Evolutionary conservation across 1,139 yeast genomes (phyloP).

Genomic region (Saccharomycopsis hybrid): DNA sequence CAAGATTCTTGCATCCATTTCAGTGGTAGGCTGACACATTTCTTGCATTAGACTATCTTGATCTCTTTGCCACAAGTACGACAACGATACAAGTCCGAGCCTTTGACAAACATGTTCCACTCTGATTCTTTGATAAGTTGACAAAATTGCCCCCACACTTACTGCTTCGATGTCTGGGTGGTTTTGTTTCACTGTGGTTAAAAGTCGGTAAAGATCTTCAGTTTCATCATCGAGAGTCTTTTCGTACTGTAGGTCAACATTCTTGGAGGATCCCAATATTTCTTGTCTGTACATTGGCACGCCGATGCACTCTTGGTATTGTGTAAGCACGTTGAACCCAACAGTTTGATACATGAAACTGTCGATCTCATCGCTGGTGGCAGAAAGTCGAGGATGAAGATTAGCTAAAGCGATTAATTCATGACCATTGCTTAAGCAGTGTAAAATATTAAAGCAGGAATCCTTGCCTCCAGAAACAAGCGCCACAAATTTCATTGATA

Average conservation of each 20-base stretch:
- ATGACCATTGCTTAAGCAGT: conserved; percentile 78
- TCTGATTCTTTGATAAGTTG: conserved; percentile 87
- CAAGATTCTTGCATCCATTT: conserved; percentile 67
- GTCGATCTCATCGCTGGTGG: conserved; percentile 47
- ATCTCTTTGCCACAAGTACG: conserved; percentile 85
- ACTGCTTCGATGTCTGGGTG: conserved; percentile 82
- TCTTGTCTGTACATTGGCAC: conserved; percentile 74
- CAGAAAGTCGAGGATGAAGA: conserved; percentile 51
- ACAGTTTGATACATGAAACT: conserved; percentile 98
- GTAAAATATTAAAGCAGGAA: conserved; percentile 82
- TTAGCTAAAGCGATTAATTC: conserved; percentile 81
- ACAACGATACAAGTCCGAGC: conserved; percentile 58
- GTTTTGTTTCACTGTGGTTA: conserved; percentile 37
- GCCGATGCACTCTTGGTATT: conserved; percentile 63
- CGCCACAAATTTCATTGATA: conserved; percentile 79
- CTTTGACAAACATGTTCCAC: conserved; percentile 86
- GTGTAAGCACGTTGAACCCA: conserved; percentile 75
- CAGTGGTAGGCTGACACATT: conserved; percentile 47
- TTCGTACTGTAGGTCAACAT: conserved; percentile 63
- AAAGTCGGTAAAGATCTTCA: conserved; percentile 61
- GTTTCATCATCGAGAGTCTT: conserved; percentile 72
- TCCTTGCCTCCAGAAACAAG: conserved; percentile 95
- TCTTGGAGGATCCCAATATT: conserved; percentile 57
- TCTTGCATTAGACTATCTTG: conserved; percentile 76
- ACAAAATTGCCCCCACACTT: conserved; percentile 91